These are phyloP conservation scores for Schwanniomyces pseudopolymorphus DNA, from an alignment of 805 yeast species.

Conservation along the genomic window DNA sequence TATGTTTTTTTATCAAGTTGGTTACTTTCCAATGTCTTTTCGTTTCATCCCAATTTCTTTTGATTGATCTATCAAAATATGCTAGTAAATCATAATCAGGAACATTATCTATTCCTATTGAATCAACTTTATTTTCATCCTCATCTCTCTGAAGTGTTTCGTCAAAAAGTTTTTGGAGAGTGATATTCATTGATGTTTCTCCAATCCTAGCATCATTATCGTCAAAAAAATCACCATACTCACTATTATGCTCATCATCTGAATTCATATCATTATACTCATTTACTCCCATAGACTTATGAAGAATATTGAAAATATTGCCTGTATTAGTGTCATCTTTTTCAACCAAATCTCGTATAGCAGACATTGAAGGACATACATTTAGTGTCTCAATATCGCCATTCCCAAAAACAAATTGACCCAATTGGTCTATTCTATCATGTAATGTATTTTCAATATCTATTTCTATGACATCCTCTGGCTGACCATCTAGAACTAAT, in stretches of 20 bases:
- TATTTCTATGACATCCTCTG: conserved; percentile 7
- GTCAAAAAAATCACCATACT: conserved; percentile 16
- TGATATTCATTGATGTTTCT: conserved; percentile 2
- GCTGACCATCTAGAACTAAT: conserved; percentile 7
- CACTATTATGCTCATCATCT: conserved; percentile 11
- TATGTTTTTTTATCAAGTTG: conserved; percentile 47
- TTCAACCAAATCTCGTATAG: conserved; percentile 55
- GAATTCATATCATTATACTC: background rate
- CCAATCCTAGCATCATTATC: conserved; percentile 5
- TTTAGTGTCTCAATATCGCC: conserved; percentile 24
- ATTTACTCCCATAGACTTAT: background rate
- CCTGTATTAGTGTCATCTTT: conserved; percentile 33
- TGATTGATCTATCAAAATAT: conserved; percentile 72
- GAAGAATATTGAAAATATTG: conserved; percentile 10
- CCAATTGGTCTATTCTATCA: conserved; percentile 9
- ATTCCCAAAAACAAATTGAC: conserved; percentile 18
- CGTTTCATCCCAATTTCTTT: conserved; percentile 74
- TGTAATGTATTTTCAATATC: background rate
- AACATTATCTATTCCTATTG: background rate
- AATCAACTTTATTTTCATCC: background rate
- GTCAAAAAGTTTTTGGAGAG: conserved; percentile 7
- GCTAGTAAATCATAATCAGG: conserved; percentile 66
- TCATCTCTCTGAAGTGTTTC: conserved; percentile 4
- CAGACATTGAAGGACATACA: conserved; percentile 71
- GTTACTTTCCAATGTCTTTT: conserved; percentile 86